Evolutionary conservation across 2,329 filamentous ascomycete genomes (phyloP).

Genomic region (Pseudopithomyces maydicus): DNA sequence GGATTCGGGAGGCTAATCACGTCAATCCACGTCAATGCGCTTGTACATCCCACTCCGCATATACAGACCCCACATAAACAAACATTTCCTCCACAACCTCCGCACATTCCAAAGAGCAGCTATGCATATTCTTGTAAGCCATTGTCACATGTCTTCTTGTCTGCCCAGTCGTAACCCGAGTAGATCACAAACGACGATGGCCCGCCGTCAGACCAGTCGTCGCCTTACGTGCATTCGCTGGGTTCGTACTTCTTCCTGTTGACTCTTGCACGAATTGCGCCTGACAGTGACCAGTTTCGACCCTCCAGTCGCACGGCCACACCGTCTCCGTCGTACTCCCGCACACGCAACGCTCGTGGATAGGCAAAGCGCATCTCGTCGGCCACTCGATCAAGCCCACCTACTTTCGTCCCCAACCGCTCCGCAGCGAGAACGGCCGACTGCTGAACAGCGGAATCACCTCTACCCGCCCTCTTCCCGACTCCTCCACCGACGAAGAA

Average conservation of each 20-base stretch:
- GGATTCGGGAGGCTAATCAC: constrained; percentile 26
- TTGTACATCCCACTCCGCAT: constrained; percentile 15
- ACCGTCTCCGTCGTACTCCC: constrained; percentile 90
- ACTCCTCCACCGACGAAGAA: constrained; percentile 45
- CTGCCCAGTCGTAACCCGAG: constrained; percentile 4
- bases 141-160: not conserved
- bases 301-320: constrained; percentile 70
- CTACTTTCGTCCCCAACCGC: constrained; percentile 75
- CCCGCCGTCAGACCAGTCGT: constrained; percentile 55
- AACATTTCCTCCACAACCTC: not conserved
- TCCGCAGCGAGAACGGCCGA: constrained; percentile 49
- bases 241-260: constrained; percentile 22
- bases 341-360: constrained; percentile 93
- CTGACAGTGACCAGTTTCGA: constrained; percentile 50
- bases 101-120: constrained; percentile 16
- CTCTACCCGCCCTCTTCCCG: constrained; percentile 37
- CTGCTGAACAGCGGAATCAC: constrained; percentile 46
- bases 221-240: constrained; percentile 55
- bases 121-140: constrained; percentile 47
- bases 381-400: constrained; percentile 82
- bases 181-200: constrained; percentile 59
- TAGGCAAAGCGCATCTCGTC: constrained; percentile 96
- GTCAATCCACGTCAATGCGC: constrained; percentile 18
- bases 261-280: constrained; percentile 36
- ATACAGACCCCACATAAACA: constrained; percentile 13